phyloP scores from a whole-genome alignment of 208 protist genomes.

The Trypanosomatidae sp. region DNA sequence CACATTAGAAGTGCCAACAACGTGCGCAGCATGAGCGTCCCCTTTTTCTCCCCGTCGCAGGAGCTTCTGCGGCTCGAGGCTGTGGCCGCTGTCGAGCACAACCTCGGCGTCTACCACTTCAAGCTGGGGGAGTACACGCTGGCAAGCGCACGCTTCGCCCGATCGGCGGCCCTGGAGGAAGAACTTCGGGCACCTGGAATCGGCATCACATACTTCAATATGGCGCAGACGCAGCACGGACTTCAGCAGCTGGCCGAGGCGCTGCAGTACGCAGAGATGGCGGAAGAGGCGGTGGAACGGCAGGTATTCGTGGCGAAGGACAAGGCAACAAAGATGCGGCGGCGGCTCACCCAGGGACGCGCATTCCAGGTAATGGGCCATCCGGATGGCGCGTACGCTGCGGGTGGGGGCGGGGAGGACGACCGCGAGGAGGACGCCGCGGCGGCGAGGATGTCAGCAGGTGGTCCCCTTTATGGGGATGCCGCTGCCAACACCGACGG shows the following conservation, averaged over 20 bases:
- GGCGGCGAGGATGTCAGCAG: neutral
- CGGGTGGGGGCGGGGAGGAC: conserved; percentile 1
- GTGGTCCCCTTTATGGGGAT: neutral
- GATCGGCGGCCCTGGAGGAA: conserved; percentile 60
- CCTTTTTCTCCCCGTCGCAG: conserved; percentile 53
- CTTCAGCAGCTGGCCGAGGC: conserved; percentile 31
- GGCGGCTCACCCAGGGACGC: conserved; percentile 11
- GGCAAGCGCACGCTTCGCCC: conserved; percentile 42
- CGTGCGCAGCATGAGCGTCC: conserved; percentile 36
- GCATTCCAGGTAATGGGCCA: conserved; percentile 10
- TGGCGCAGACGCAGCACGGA: conserved; percentile 65
- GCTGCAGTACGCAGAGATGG: conserved; percentile 35
- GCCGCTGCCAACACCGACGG: neutral
- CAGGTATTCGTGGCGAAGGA: conserved; percentile 34
- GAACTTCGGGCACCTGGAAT: conserved; percentile 50
- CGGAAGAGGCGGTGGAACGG: conserved; percentile 61
- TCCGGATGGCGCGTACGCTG: neutral
- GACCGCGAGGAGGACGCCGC: neutral
- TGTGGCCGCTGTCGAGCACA: conserved; percentile 61
- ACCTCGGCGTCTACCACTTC: conserved; percentile 86
- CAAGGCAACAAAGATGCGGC: conserved; percentile 26
- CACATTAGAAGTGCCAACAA: conserved; percentile 10
- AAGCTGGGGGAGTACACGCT: conserved; percentile 72
- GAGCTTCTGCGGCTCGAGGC: conserved; percentile 41
- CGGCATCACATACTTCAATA: conserved; percentile 82